Evolutionary conservation across 345 rosid genomes (phyloP).

Genomic region (Lepidium aucheri): DNA sequence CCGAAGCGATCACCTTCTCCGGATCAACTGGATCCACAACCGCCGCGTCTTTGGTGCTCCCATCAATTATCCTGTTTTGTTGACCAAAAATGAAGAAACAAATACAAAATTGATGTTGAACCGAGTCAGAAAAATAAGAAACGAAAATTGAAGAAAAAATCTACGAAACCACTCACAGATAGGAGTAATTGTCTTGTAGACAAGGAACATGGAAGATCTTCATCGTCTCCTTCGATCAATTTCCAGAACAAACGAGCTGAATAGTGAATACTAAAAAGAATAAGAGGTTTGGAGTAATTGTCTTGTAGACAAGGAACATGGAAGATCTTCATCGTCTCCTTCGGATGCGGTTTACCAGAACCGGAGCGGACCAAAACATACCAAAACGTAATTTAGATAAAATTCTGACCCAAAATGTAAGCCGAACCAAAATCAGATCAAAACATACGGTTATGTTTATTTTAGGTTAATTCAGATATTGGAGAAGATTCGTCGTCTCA

Average conservation of each 20-base stretch:
- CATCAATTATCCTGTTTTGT: slow-evolving; percentile 56
- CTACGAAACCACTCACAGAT: slow-evolving; percentile 38
- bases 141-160: not conserved
- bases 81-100: not conserved
- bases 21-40: slow-evolving; percentile 94
- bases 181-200: slow-evolving; percentile 85
- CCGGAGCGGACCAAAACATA: not conserved
- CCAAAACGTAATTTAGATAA: not conserved
- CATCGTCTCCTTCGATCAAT: slow-evolving; percentile 33
- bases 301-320: slow-evolving; percentile 77
- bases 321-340: slow-evolving; percentile 48
- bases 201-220: slow-evolving; percentile 64
- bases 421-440: slow-evolving; percentile 9
- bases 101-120: not conserved
- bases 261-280: not conserved
- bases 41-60: slow-evolving; percentile 75
- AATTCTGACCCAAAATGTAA: not conserved
- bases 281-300: slow-evolving; percentile 49
- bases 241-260: not conserved
- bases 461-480: not conserved
- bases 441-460: not conserved
- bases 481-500: not conserved
- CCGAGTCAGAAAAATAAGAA: not conserved
- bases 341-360: not conserved
- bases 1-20: slow-evolving; percentile 50